Percentiles rank a stretch among this genome's conserved stretches.
These are phyloP conservation scores for Chytriomyces hyalinus DNA, from an alignment of 192 early-diverging fungal species.

Conservation along the genomic window DNA sequence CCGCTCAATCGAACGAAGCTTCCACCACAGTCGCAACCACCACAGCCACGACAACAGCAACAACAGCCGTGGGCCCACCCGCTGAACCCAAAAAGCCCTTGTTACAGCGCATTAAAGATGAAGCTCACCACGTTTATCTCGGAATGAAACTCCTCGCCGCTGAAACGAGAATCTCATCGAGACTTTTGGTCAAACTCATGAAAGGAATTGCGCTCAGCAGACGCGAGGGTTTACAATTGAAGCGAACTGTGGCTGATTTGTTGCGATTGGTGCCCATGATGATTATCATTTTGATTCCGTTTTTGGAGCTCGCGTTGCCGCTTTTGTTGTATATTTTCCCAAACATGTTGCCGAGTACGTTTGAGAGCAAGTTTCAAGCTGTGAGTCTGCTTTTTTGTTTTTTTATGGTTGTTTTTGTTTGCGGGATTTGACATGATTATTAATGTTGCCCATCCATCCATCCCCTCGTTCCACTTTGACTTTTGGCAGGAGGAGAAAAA, in stretches of 20 bases:
- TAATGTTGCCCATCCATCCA: not conserved
- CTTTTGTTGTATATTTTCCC: constrained; percentile 92
- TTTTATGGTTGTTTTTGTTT: constrained; percentile 8
- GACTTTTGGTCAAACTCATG: constrained; percentile 74
- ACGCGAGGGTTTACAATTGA: constrained; percentile 86
- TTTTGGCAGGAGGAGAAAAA: constrained; percentile 86
- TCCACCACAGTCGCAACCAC: not conserved
- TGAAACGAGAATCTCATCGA: constrained; percentile 84
- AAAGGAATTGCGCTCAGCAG: constrained; percentile 80
- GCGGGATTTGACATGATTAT: not conserved
- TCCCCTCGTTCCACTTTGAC: constrained; percentile 14
- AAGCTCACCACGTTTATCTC: constrained; percentile 90
- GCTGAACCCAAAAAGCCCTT: constrained; percentile 49
- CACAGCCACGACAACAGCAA: constrained; percentile 2
- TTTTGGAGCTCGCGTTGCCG: constrained; percentile 93
- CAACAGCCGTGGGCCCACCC: constrained; percentile 12
- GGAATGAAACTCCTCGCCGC: constrained; percentile 88
- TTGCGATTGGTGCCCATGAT: constrained; percentile 89
- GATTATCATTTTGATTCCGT: constrained; percentile 90
- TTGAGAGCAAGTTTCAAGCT: constrained; percentile 86
- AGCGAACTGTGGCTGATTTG: constrained; percentile 85
- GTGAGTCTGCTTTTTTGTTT: constrained; percentile 44
- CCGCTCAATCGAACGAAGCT: not conserved
- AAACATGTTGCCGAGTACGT: constrained; percentile 95
- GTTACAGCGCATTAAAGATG: constrained; percentile 75